phyloP scores from a whole-genome alignment of 2,329 filamentous ascomycete genomes.

The Chrysoporthe deuterocubensis region DNA sequence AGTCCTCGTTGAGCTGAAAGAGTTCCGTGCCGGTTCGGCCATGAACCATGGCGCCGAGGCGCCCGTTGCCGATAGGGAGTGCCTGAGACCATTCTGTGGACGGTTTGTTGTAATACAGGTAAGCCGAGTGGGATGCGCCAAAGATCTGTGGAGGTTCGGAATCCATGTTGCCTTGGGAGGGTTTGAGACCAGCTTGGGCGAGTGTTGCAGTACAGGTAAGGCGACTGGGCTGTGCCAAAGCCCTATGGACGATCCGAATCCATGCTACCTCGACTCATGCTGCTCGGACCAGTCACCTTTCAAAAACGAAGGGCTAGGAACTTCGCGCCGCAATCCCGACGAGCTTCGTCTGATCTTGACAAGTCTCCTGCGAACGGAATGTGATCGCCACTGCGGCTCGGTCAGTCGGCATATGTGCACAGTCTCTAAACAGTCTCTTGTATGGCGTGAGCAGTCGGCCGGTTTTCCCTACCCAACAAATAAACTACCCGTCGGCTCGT shows the following conservation, averaged over 20 bases:
- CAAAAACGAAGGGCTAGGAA: slow-evolving; percentile 4
- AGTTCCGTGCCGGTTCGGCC: slow-evolving; percentile 48
- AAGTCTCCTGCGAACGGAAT: neutral
- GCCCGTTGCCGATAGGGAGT: slow-evolving; percentile 54
- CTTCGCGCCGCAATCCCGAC: slow-evolving; percentile 22
- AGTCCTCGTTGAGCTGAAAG: slow-evolving; percentile 53
- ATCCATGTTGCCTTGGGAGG: slow-evolving; percentile 38
- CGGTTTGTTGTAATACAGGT: slow-evolving; percentile 37
- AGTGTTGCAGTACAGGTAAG: slow-evolving; percentile 36
- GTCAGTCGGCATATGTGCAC: neutral
- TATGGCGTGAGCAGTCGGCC: slow-evolving; percentile 8
- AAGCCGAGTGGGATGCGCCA: slow-evolving; percentile 2
- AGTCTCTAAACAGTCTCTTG: neutral
- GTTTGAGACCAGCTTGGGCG: slow-evolving; percentile 41
- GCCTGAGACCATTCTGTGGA: slow-evolving; percentile 41
- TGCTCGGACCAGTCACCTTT: slow-evolving; percentile 1
- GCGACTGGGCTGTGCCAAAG: neutral
- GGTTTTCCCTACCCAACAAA: too few species aligned
- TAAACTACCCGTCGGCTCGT: slow-evolving; percentile 19
- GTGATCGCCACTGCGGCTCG: neutral
- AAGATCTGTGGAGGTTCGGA: neutral
- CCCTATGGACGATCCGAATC: neutral
- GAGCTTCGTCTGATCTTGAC: neutral
- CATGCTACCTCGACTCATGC: neutral
- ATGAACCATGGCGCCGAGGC: slow-evolving; percentile 49